These are phyloP conservation scores for Fusarium sambucinum DNA, from an alignment of 2,329 filamentous ascomycete species.

Conservation along the genomic window DNA sequence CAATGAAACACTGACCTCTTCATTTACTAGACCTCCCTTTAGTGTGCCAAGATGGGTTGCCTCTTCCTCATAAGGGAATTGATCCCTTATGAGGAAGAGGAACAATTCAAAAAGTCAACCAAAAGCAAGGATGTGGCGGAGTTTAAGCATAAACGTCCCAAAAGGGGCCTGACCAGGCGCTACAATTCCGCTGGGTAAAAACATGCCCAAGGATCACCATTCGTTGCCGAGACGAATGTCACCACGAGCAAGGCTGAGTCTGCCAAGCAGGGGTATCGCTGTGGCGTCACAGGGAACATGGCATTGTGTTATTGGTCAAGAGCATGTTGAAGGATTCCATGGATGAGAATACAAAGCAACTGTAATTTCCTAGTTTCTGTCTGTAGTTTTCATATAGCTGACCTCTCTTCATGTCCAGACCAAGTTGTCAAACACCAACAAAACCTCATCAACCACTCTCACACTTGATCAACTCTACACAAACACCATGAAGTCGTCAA, in stretches of 20 bases:
- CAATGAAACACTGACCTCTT: neutral
- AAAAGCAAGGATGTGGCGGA: neutral
- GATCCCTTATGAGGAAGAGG: neutral
- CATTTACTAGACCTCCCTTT: neutral
- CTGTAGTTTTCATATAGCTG: neutral
- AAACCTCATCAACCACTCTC: neutral
- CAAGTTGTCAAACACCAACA: neutral
- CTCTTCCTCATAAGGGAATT: neutral
- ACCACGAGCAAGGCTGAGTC: neutral
- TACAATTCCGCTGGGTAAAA: neutral
- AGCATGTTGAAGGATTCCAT: neutral
- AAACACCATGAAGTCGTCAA: conserved; percentile 1
- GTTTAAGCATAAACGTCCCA: neutral
- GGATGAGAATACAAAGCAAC: neutral
- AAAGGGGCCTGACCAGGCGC: neutral
- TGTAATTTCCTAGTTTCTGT: neutral
- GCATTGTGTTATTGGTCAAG: neutral
- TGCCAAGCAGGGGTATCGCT: neutral
- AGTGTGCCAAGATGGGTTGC: neutral
- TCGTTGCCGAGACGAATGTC: neutral
- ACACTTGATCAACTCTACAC: neutral
- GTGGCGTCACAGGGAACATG: neutral
- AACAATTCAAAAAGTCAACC: neutral
- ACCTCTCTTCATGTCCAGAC: neutral
- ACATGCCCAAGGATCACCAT: neutral